Percentiles rank a stretch among this genome's conserved stretches.
Evolutionary conservation across 345 rosid genomes (phyloP).

Genomic region (Citrus reticulata): DNA sequence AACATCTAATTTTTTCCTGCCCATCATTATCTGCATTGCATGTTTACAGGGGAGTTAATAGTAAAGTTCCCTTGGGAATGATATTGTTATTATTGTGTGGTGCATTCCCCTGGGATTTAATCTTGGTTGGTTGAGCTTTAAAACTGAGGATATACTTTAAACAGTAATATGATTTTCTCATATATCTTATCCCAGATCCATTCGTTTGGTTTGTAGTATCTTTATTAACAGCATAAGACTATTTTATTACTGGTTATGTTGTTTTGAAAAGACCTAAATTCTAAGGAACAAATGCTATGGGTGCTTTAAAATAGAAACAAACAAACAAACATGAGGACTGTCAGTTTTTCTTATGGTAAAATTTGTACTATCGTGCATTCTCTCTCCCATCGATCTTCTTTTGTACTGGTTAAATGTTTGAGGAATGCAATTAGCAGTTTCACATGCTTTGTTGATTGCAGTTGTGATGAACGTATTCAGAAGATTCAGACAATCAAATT

Average conservation of each 20-base stretch:
- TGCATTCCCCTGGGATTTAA: neutral
- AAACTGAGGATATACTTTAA: neutral
- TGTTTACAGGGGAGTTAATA: neutral
- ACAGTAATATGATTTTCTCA: neutral
- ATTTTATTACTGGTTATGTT: neutral
- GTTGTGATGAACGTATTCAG: conserved; percentile 95
- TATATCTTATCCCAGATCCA: neutral
- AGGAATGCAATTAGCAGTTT: conserved; percentile 1
- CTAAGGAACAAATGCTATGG: neutral
- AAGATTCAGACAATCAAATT: conserved; percentile 95
- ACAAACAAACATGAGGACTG: neutral
- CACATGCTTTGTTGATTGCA: conserved; percentile 25
- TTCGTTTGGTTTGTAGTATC: neutral
- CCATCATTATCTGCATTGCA: neutral
- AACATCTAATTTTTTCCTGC: neutral
- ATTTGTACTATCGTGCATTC: neutral
- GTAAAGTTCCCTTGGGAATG: neutral
- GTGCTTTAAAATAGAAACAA: neutral
- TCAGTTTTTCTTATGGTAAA: neutral
- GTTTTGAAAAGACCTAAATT: neutral
- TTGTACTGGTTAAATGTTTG: neutral
- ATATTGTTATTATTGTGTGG: neutral
- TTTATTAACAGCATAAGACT: neutral
- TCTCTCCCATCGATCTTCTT: neutral
- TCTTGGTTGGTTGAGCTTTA: neutral